phyloP scores from a whole-genome alignment of 2,329 filamentous ascomycete species.

The Fusarium zealandicum region DNA sequence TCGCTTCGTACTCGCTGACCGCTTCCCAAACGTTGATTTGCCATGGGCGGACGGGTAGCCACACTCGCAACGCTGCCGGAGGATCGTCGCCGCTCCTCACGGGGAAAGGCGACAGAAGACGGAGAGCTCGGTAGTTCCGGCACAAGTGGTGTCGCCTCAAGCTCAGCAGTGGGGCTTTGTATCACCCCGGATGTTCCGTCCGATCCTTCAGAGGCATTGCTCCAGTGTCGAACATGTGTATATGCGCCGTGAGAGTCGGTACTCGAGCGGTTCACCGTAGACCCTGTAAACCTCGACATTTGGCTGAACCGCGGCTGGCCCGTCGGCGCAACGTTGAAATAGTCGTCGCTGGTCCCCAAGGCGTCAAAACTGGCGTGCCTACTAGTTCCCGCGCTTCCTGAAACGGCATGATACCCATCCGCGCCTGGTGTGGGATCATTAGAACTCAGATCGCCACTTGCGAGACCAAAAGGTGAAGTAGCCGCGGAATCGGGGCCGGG shows the following conservation, averaged over 20 bases:
- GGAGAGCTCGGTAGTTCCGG: slow-evolving; percentile 49
- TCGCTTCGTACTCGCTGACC: slow-evolving; percentile 38
- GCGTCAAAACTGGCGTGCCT: slow-evolving; percentile 43
- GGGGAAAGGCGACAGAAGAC: slow-evolving; percentile 24
- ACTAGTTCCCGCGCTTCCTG: slow-evolving; percentile 37
- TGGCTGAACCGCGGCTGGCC: slow-evolving; percentile 30
- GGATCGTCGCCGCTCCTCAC: slow-evolving; percentile 41
- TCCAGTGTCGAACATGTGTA: slow-evolving; percentile 51
- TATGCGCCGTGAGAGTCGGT: slow-evolving; percentile 50
- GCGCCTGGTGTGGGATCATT: slow-evolving; percentile 38
- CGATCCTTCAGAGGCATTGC: slow-evolving; percentile 54
- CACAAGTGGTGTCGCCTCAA: slow-evolving; percentile 47
- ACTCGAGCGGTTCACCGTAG: slow-evolving; percentile 42
- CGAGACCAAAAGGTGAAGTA: slow-evolving; percentile 29
- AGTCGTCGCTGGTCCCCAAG: slow-evolving; percentile 35
- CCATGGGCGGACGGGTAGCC: slow-evolving; percentile 34
- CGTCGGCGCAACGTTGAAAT: slow-evolving; percentile 39
- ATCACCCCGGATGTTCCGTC: slow-evolving; percentile 43
- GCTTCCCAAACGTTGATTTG: slow-evolving; percentile 42
- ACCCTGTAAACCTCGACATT: slow-evolving; percentile 31
- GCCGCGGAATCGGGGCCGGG: slow-evolving; percentile 32
- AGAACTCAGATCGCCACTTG: slow-evolving; percentile 41
- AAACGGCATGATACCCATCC: slow-evolving; percentile 36
- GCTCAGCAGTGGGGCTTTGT: slow-evolving; percentile 41
- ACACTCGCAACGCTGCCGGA: slow-evolving; percentile 33